These are phyloP conservation scores for Podospora anserina DNA, from an alignment of 495 filamentous ascomycete genomes.

Conservation along the genomic window DNA sequence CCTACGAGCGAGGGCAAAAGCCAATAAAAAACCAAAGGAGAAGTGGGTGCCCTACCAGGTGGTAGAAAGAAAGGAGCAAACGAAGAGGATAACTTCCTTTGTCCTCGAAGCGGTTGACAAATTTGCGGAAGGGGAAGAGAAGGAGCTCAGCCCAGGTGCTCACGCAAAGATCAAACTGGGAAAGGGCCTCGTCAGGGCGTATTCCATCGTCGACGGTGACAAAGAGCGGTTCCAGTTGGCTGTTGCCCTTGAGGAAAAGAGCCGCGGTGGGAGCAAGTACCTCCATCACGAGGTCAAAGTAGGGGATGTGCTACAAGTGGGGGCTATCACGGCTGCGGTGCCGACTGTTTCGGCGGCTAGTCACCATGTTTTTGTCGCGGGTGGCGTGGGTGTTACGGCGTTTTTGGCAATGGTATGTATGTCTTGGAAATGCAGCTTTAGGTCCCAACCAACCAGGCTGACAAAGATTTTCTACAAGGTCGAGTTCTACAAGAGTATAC, in stretches of 20 bases:
- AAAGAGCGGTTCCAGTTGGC: slow-evolving; percentile 44
- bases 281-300: slow-evolving; percentile 47
- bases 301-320: slow-evolving; percentile 44
- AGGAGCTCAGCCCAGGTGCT: slow-evolving; percentile 28
- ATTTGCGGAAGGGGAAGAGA: slow-evolving; percentile 21
- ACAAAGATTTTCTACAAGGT: slow-evolving; percentile 9
- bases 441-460: background rate
- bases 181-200: slow-evolving; percentile 45
- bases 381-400: slow-evolving; percentile 53
- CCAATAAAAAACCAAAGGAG: slow-evolving; percentile 23
- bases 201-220: slow-evolving; percentile 47
- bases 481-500: slow-evolving; percentile 36
- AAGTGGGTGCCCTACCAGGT: slow-evolving; percentile 46
- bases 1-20: slow-evolving; percentile 33
- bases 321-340: slow-evolving; percentile 40
- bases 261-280: slow-evolving; percentile 49
- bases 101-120: slow-evolving; percentile 36
- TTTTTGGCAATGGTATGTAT: slow-evolving; percentile 35
- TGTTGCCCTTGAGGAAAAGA: slow-evolving; percentile 43
- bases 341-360: slow-evolving; percentile 34
- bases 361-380: slow-evolving; percentile 52
- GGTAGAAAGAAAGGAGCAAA: slow-evolving; percentile 43
- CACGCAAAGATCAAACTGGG: slow-evolving; percentile 47
- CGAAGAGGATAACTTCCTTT: slow-evolving; percentile 40
- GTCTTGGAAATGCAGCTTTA: background rate